These are phyloP conservation scores for Gracilariopsis chorda DNA, from an alignment of 23 red algal species.

Conservation along the genomic window DNA sequence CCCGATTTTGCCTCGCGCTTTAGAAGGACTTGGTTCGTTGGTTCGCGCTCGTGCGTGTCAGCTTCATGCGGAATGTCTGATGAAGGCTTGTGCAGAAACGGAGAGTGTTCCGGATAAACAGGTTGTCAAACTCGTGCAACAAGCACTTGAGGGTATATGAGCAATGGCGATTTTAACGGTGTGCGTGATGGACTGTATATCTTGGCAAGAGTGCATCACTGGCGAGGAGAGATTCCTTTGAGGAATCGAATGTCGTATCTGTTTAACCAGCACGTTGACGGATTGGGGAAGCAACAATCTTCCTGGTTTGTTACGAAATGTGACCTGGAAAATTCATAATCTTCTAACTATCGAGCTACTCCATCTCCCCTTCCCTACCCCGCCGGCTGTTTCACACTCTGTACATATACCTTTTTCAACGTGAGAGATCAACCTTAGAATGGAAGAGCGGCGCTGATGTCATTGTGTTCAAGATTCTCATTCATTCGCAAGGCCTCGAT, in stretches of 20 bases:
- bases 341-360: not conserved
- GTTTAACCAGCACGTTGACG: not conserved
- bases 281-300: not conserved
- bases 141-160: not conserved
- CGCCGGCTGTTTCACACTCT: no score
- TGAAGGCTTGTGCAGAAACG: not conserved
- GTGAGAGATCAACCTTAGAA: not conserved
- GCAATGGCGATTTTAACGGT: not conserved
- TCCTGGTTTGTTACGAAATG: not conserved
- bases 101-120: not conserved
- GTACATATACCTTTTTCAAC: not conserved
- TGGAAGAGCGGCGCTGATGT: not conserved
- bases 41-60: constrained; percentile 11
- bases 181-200: constrained; percentile 27
- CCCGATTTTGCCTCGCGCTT: not conserved
- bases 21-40: constrained; percentile 26
- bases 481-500: constrained; percentile 3
- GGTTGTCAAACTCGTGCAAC: not conserved
- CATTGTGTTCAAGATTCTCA: not conserved
- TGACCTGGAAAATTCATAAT: not conserved
- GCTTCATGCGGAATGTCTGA: constrained; percentile 48
- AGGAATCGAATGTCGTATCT: constrained; percentile 3
- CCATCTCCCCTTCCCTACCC: not conserved
- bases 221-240: not conserved
- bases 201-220: constrained; percentile 49